These are phyloP conservation scores for Fusarium mundagurra DNA, from an alignment of 2,329 filamentous ascomycete genomes.

Conservation along the genomic window DNA sequence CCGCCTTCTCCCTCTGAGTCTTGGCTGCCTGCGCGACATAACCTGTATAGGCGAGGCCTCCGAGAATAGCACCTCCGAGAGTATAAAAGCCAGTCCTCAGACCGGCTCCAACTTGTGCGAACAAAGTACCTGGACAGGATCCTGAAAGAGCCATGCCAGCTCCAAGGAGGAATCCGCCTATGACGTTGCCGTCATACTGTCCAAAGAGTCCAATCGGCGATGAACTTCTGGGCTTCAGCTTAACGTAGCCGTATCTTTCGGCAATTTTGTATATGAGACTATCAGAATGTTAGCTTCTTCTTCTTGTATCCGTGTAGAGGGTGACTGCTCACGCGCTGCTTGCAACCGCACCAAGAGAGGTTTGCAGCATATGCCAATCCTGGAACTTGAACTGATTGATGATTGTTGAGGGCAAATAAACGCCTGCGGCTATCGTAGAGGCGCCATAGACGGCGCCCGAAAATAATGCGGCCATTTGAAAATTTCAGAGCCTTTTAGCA, in stretches of 20 bases:
- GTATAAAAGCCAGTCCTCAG: conserved; percentile 62
- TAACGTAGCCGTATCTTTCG: conserved; percentile 55
- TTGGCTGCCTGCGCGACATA: conserved; percentile 51
- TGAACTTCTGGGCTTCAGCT: conserved; percentile 58
- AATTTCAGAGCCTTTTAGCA: background rate
- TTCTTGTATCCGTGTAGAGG: background rate
- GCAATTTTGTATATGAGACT: conserved; percentile 59
- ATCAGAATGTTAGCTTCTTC: background rate
- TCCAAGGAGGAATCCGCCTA: conserved; percentile 70
- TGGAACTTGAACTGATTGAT: conserved; percentile 67
- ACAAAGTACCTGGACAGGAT: conserved; percentile 72
- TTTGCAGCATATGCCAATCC: conserved; percentile 73
- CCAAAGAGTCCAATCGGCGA: conserved; percentile 64
- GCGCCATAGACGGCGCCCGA: conserved; percentile 70
- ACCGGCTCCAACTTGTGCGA: conserved; percentile 67
- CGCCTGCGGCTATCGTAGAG: conserved; percentile 67
- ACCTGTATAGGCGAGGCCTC: conserved; percentile 63
- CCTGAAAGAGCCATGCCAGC: conserved; percentile 73
- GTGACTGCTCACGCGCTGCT: conserved; percentile 64
- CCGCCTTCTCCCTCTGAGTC: conserved; percentile 38
- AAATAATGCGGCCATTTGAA: conserved; percentile 48
- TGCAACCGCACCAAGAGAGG: conserved; percentile 70
- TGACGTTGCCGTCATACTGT: conserved; percentile 70
- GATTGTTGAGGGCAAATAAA: conserved; percentile 69
- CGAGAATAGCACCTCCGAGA: conserved; percentile 63